Evolutionary conservation across 2,329 filamentous ascomycete species (phyloP), one percentile per base, ranked within the genome.

Genomic region (Mycosphaerella sp.): DNA sequence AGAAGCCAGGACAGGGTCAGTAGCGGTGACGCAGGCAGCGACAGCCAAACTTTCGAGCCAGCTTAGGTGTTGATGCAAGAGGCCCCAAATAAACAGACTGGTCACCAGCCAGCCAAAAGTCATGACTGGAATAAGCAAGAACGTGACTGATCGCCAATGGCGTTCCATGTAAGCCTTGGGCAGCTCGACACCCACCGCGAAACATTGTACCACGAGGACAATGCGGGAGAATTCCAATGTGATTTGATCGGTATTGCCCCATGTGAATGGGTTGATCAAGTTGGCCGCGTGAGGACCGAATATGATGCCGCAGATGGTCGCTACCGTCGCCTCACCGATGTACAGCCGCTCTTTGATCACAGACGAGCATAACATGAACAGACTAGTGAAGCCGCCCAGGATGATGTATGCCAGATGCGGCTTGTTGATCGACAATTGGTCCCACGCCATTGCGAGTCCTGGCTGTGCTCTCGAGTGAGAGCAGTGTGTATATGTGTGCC

Each of bases 401-500:
- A 98, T 96, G 73, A 97, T 89, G 73, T 98, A 98, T 59, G 95
- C 93, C 87, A 97, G 72, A 77, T 98, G 93, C 64, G 93, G 88
- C 77, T 85, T 87, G 73, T 94, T 96, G 74, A 97, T 84, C 55
- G 84, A 83, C 47, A 91, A 78, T 62, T 90, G 85, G 42, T 85
- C 79, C 86, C 86, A 90, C 56, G 83, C 84, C 86, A 89, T 89
- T 58, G 61, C 66, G 35, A 39, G 13, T 5, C 25, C 34, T 39
- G 3, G 21, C 3, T 25, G 21, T 25, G n/a, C 47, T 50, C 40
- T 8, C 25, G 39, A 3, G 25, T 14, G 32, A 39, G n/a, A 16
- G 12, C 12, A 16, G 21, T 16, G 6, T 14, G 13, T 16, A 8
- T 41, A 21, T 25, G 25, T 34, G n/a, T 32, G 27, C 41, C 27